A percentile compares a stretch with the other conserved stretches of the same genome.
These are phyloP conservation scores for Tylopilus plumbeoviolaceoides DNA, from an alignment of 768 basidiomycete species.

Conservation along the genomic window DNA sequence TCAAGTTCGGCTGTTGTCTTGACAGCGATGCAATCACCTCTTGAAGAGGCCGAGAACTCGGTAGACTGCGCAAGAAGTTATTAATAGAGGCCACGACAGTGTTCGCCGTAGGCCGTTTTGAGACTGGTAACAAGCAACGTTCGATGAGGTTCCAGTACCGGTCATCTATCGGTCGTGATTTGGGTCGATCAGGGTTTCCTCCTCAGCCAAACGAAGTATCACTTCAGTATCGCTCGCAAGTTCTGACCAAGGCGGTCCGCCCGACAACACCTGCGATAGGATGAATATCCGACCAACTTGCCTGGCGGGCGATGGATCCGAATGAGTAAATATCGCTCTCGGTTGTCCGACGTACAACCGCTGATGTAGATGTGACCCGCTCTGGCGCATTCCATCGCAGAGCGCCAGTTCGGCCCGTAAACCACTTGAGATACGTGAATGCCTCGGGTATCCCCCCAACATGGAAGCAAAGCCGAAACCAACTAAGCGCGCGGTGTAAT, in stretches of 20 bases:
- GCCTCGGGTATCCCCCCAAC: conserved; percentile 1
- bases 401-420: background rate
- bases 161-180: background rate
- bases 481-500: background rate
- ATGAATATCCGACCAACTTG: too few relatives aligned
- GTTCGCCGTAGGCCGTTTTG: background rate
- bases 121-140: background rate
- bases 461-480: conserved; percentile 2
- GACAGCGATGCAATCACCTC: background rate
- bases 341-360: background rate
- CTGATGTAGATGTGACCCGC: background rate
- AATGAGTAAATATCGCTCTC: conserved; percentile 3
- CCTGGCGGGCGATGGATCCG: background rate
- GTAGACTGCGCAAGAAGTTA: background rate
- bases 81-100: background rate
- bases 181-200: background rate
- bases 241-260: background rate
- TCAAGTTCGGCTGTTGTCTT: background rate
- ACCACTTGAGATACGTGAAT: background rate
- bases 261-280: conserved; percentile 5
- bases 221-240: background rate
- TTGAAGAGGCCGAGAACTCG: background rate
- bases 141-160: background rate
- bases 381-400: conserved; percentile 2
- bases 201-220: background rate